Base-by-base conservation (phyloP, 2,329 filamentous ascomycete species). In the Nigrograna mackinnonii region DNA sequence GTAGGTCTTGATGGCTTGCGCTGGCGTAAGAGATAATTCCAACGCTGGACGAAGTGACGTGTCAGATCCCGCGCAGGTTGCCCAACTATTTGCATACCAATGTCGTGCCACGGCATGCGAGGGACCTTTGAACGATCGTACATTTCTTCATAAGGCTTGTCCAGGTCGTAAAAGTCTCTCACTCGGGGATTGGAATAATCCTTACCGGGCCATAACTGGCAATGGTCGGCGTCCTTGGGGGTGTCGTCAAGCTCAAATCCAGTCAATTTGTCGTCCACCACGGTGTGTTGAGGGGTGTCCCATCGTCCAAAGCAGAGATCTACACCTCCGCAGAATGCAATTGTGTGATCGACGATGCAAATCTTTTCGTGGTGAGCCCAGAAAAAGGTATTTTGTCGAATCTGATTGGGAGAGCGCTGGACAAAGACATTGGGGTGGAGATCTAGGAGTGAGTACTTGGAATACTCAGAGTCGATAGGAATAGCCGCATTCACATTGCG, bases 331-430 rank as follows among this genome's bases (percentile, higher is more conserved):
- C 96, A 85, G 66, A 99, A 97, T 9, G 92, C 94, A 37, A 97
- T 84, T 40, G 92, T 94, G 62, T 97, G 94, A 64, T 99, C 94
- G 14, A 99, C 88, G 30, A 99, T 84, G 60, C 91, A 92, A n/a
- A 99, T 81, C 71, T 99, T 99, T 68, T 99, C 94, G 70, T 99
- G 94, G 64, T 99, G 94, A 1, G 94, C 94, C 78, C 95, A 99
- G 76, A 99, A 99, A 74, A 99, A 99, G 34, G 96, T 95, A 60
- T 97, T 97, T 72, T 99, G 95, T 62, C 95, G 89, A 71, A 97
- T 91, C 69, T 99, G 94, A 58, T 99, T 96, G 0, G 94, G 94
- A 3, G 94, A 97, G 58, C 94, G 80, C 64, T 97, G 91, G 12
- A 99, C 91, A 57, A 96, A 96, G 49, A 99, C 85, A 66, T 99